These are phyloP conservation scores for Kodamaea kakaduensis DNA, from an alignment of 805 yeast species.

Conservation along the genomic window DNA sequence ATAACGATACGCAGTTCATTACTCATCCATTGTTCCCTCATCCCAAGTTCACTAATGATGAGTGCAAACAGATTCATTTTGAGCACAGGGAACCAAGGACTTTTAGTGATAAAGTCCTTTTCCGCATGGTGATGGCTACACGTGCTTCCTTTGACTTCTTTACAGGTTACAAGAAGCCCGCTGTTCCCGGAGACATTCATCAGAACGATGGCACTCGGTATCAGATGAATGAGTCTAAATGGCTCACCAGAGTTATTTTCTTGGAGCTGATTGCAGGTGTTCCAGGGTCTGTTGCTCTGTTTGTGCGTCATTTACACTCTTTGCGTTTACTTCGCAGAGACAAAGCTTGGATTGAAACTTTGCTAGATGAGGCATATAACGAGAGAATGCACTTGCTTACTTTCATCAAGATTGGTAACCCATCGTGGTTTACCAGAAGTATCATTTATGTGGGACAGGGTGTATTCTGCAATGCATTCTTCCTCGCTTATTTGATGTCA, in stretches of 20 bases:
- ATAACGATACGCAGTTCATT: constrained; percentile 32
- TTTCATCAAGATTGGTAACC: constrained; percentile 60
- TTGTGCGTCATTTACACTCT: constrained; percentile 64
- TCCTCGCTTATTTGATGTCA: constrained; percentile 51
- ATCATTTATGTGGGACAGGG: constrained; percentile 66
- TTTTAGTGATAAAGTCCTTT: constrained; percentile 51
- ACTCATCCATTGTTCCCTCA: constrained; percentile 40
- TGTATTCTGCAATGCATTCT: constrained; percentile 63
- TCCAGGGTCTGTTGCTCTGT: constrained; percentile 77
- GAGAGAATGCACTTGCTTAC: constrained; percentile 75
- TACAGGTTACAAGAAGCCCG: constrained; percentile 64
- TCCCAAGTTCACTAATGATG: constrained; percentile 27
- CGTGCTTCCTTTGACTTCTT: constrained; percentile 54
- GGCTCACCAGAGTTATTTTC: constrained; percentile 61
- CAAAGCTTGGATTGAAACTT: constrained; percentile 71
- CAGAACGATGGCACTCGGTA: constrained; percentile 38
- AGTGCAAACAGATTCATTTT: constrained; percentile 36
- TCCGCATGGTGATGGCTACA: constrained; percentile 39
- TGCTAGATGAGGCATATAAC: constrained; percentile 71
- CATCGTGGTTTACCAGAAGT: constrained; percentile 51
- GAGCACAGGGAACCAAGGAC: constrained; percentile 51
- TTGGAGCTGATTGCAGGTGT: constrained; percentile 73
- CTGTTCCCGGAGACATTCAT: constrained; percentile 21
- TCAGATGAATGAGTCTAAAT: constrained; percentile 57
- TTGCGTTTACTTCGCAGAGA: constrained; percentile 60